Base-by-base conservation (phyloP, 2,329 filamentous ascomycete species). In the Colletotrichum tabaci region DNA sequence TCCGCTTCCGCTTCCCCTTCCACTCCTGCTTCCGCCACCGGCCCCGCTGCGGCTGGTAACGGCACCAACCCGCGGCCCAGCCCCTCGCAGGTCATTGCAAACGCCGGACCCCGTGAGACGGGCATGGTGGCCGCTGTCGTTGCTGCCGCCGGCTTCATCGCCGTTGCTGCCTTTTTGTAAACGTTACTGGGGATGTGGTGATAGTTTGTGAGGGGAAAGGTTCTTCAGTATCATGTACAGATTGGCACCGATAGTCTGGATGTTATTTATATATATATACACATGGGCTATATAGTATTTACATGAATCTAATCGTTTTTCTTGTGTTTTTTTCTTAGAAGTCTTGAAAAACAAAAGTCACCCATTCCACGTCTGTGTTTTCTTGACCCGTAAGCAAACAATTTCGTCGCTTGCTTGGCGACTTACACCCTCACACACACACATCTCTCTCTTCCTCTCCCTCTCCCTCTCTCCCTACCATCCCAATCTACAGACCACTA, bases 81-180 rank as follows among this genome's bases (percentile, higher is more conserved):
- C 50, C 49, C 61, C 12, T 23, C 61, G n/a, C 38, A 57, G 26
- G n/a, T 64, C 21, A n/a, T 40, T 8, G 53, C 50, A 42, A 75
- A 73, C 56, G 75, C 71, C 2, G 75, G 69, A 21, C 63, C 74
- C 23, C 75, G 77, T 13, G 74, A 76, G 62, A 78, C 76, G n/a
- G 76, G 74, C 40, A 66, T 77, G 38, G 71, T 74, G 9, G 76
- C 67, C 8, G 74, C 68, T 30, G 77, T 66, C 3, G 61, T 75
- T 18, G 76, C 73, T 18, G 66, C 73, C 3, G 77, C 78, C 3
- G 82, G 74, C 6, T 73, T 79, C 49, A 40, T 79, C 12, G 77
- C 74, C 18, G 76, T 72, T 52, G 75, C 76, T 49, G 76, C 76
- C 70, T 73, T 72, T 12, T 65, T 79, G 47, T 79, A 74, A 75